Evolutionary conservation across 2,329 filamentous ascomycete genomes (phyloP), one percentile per base, ranked within the genome.

Genomic region (Diaporthe batatas): DNA sequence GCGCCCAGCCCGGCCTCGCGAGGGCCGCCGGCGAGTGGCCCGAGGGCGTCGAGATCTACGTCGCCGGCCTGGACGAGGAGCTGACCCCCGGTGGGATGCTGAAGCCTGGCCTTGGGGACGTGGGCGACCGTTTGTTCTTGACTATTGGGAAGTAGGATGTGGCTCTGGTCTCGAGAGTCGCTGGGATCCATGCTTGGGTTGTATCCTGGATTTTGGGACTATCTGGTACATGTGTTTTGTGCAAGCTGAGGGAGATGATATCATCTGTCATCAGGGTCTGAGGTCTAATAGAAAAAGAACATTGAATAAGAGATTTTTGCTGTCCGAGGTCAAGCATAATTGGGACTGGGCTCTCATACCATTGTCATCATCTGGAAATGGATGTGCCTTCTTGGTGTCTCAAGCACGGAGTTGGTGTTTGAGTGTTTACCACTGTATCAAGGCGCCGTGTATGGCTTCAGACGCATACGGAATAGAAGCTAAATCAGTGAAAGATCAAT

Each of bases 101-200:
- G 75, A 93, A 92, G 85, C 95, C 95, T 0, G 96, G 96, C 0
- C 79, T 98, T 75, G 96, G 95, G 1, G 96, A 98, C 83, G 91
- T 98, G 72, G 96, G 96, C 0, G 96, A 98, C 83, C 86, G 96
- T 65, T 82, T 98, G 82, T 98, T 96, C 83, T 85, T 97, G 84
- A 97, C 95, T 0, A 89, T 96, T 81, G 95, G 95, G 29, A 98
- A 97, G 82, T 97, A 80, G 70, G 71, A 42, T 8, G 14, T 4
- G 21, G 2, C 23, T 34, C 34, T 10, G 4, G n/a, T 32, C 23
- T 18, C 4, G 10, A 25, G 36, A 39, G 6, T n/a, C n/a, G 25
- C 10, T 32, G 18, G 25, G 21, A 18, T 16, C n/a, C 42, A 21
- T 11, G 21, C 7, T 25, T 36, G 44, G 21, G 10, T 36, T 65